A percentile compares a stretch with the other conserved stretches of the same genome.
phyloP scores from a whole-genome alignment of 2,329 filamentous ascomycete species.

The Exophiala dermatitidis region DNA sequence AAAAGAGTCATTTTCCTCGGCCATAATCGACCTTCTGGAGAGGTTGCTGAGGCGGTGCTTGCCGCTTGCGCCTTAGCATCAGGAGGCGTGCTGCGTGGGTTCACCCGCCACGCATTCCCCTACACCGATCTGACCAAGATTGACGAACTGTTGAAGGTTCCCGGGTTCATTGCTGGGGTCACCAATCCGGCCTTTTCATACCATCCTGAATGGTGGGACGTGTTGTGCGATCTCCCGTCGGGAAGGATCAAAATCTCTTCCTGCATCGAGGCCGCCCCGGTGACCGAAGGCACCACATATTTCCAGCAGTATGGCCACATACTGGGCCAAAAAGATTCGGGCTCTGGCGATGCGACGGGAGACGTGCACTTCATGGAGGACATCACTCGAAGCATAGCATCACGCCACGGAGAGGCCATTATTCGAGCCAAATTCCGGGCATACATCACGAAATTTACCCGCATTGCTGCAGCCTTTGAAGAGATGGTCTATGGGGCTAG shows the following conservation, averaged over 20 bases:
- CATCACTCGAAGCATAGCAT: conserved; percentile 72
- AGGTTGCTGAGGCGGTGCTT: conserved; percentile 94
- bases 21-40: conserved; percentile 87
- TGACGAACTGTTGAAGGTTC: conserved; percentile 89
- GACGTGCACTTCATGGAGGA: conserved; percentile 85
- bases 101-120: conserved; percentile 92
- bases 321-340: conserved; percentile 28
- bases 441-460: conserved; percentile 90
- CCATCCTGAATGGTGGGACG: conserved; percentile 96
- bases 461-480: conserved; percentile 88
- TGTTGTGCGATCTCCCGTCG: conserved; percentile 85
- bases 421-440: conserved; percentile 88
- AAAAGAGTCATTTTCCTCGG: conserved; percentile 95
- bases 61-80: conserved; percentile 93
- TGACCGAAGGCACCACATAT: conserved; percentile 77
- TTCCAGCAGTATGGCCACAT: conserved; percentile 71
- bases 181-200: conserved; percentile 94
- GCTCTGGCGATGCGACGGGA: conserved; percentile 62
- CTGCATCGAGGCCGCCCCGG: conserved; percentile 69
- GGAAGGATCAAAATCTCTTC: conserved; percentile 92
- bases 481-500: conserved; percentile 92
- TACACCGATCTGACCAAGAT: conserved; percentile 98
- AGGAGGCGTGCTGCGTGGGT: conserved; percentile 83
- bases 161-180: conserved; percentile 94
- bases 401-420: conserved; percentile 80